phyloP scores from a whole-genome alignment of 768 basidiomycete species.

The Amanita pseudoporphyria region DNA sequence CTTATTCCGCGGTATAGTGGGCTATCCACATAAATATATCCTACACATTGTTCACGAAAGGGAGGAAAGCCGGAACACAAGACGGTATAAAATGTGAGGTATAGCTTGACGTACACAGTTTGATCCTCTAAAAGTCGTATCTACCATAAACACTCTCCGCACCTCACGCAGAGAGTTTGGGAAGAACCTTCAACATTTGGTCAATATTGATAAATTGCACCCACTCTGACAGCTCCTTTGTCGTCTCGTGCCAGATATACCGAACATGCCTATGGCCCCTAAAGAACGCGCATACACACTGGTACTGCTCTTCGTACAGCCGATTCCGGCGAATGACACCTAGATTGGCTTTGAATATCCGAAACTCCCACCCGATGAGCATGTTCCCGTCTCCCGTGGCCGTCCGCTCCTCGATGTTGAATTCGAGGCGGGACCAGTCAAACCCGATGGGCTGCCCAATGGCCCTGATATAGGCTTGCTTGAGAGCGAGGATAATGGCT shows the following conservation, averaged over 20 bases:
- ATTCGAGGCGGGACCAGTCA: conserved; percentile 75
- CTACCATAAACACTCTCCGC: background rate
- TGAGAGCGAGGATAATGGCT: conserved; percentile 70
- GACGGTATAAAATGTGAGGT: background rate
- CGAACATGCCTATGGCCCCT: conserved; percentile 53
- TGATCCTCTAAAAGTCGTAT: background rate
- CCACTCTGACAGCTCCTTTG: conserved; percentile 65
- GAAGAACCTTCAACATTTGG: conserved; percentile 71
- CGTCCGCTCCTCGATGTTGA: conserved; percentile 54
- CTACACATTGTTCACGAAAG: background rate
- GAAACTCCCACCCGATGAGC: conserved; percentile 79
- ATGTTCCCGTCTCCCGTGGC: conserved; percentile 61
- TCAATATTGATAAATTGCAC: conserved; percentile 80
- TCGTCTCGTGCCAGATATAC: conserved; percentile 64
- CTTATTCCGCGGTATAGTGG: background rate
- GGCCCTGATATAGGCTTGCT: conserved; percentile 75
- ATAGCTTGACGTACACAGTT: no score
- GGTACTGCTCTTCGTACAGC: conserved; percentile 58
- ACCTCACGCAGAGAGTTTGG: conserved; percentile 54
- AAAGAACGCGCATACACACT: conserved; percentile 73
- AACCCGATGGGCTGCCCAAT: conserved; percentile 76
- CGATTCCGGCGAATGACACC: conserved; percentile 51
- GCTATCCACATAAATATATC: conserved; percentile 1
- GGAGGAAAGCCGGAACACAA: background rate
- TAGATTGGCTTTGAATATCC: conserved; percentile 65